These are phyloP conservation scores for Aspergillus sp. DNA, from an alignment of 2,329 filamentous ascomycete genomes.

Conservation along the genomic window DNA sequence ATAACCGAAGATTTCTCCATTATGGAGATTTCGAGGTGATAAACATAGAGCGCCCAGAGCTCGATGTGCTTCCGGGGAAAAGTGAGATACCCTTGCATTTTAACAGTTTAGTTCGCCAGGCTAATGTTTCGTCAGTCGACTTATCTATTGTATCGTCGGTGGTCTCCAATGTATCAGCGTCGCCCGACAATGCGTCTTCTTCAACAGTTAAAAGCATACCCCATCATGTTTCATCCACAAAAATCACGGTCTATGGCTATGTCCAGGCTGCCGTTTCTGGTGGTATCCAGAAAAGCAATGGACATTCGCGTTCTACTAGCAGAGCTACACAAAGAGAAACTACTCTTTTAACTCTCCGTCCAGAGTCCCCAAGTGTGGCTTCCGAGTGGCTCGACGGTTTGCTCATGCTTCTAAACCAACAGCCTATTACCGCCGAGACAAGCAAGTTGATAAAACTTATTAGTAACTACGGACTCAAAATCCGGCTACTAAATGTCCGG, in stretches of 20 bases:
- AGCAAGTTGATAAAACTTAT: conserved; percentile 85
- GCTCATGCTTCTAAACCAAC: conserved; percentile 90
- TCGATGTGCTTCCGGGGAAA: conserved; percentile 75
- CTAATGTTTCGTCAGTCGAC: conserved; percentile 59
- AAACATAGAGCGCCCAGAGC: conserved; percentile 62
- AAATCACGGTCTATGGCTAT: conserved; percentile 88
- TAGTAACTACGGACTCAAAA: conserved; percentile 87
- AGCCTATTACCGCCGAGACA: conserved; percentile 95
- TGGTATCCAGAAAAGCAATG: conserved; percentile 36
- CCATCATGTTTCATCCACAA: conserved; percentile 58
- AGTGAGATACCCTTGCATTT: conserved; percentile 44
- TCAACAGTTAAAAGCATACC: conserved; percentile 47
- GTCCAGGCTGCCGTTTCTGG: conserved; percentile 31
- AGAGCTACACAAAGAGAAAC: conserved; percentile 59
- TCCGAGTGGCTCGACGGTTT: conserved; percentile 97
- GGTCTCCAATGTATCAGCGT: conserved; percentile 82
- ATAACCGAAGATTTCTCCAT: conserved; percentile 86
- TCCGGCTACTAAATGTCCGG: conserved; percentile 84
- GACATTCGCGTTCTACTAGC: conserved; percentile 32
- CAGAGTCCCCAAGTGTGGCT: conserved; percentile 75
- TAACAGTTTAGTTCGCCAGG: neutral
- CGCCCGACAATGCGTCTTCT: conserved; percentile 51
- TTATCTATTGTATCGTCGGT: conserved; percentile 86
- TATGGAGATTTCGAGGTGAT: conserved; percentile 79
- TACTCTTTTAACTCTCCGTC: conserved; percentile 78